phyloP scores from a whole-genome alignment of 2,329 filamentous ascomycete species.

The Ceratocystis ficicola region DNA sequence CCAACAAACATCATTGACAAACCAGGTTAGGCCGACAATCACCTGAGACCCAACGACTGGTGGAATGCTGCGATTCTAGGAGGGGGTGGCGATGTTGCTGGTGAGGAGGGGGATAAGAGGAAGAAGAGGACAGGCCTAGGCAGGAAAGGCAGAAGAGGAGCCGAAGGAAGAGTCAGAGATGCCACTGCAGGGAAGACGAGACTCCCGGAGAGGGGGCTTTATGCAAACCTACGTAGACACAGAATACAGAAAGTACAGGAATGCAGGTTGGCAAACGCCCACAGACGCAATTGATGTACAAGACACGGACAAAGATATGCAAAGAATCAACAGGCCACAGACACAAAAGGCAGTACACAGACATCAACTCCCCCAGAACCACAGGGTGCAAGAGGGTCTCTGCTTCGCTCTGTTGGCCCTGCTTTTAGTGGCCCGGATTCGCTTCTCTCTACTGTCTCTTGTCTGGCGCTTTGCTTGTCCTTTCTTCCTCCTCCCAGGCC shows the following conservation, averaged over 20 bases:
- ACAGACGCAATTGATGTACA: slow-evolving; percentile 8
- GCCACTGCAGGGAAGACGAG: background rate
- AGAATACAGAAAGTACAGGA: background rate
- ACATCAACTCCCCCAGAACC: slow-evolving; percentile 1
- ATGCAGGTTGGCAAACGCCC: background rate
- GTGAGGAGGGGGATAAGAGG: background rate
- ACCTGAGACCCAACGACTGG: background rate
- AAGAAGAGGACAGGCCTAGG: background rate
- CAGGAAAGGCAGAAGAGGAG: background rate
- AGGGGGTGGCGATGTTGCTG: background rate
- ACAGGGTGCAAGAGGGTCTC: slow-evolving; percentile 1
- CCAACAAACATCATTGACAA: background rate
- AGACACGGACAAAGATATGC: slow-evolving; percentile 10
- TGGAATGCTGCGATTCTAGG: background rate
- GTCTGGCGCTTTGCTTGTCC: background rate
- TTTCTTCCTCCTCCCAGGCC: background rate
- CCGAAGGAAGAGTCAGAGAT: background rate
- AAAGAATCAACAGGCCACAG: background rate
- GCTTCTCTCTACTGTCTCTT: background rate
- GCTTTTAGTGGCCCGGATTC: background rate
- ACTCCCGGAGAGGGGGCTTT: background rate
- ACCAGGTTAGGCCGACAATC: background rate
- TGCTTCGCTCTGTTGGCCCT: background rate
- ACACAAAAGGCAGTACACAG: slow-evolving; percentile 1
- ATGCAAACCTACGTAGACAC: background rate